Conservation (phyloP, 1,139 yeast species). For the Tardiomyces digboiensis region DNA sequence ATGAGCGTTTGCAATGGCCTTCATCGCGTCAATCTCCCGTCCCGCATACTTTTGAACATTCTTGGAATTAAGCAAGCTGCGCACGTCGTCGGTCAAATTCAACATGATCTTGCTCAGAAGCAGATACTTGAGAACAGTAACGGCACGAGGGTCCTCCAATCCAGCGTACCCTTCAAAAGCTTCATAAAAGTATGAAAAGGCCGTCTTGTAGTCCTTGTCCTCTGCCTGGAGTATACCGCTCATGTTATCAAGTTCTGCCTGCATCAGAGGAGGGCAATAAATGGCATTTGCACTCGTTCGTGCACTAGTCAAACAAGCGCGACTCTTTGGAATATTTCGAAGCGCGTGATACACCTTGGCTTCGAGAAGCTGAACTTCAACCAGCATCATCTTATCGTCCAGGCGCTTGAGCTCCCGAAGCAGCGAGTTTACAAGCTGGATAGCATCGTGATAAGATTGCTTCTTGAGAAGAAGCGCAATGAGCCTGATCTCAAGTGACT, state of each 20-base stretch:
- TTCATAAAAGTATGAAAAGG: slow-evolving; percentile 90
- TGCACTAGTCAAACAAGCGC: slow-evolving; percentile 91
- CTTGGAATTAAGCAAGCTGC: slow-evolving; percentile 65
- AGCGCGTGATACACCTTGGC: slow-evolving; percentile 85
- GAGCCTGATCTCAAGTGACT: slow-evolving; percentile 75
- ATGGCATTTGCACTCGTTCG: slow-evolving; percentile 95
- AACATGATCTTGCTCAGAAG: slow-evolving; percentile 89
- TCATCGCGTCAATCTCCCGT: slow-evolving; percentile 79
- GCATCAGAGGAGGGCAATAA: slow-evolving; percentile 89
- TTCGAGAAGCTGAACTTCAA: slow-evolving; percentile 91
- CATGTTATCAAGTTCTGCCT: slow-evolving; percentile 93
- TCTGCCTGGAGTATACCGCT: slow-evolving; percentile 95
- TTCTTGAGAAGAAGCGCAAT: slow-evolving; percentile 64
- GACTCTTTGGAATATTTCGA: slow-evolving; percentile 85
- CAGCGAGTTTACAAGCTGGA: slow-evolving; percentile 60
- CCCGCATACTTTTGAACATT: slow-evolving; percentile 76
- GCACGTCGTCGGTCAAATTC: slow-evolving; percentile 78
- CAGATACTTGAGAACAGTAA: slow-evolving; percentile 84
- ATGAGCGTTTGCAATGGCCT: slow-evolving; percentile 84
- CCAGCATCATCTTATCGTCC: slow-evolving; percentile 91
- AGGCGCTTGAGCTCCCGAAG: slow-evolving; percentile 82
- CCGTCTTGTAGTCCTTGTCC: slow-evolving; percentile 94
- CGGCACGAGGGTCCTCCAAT: slow-evolving; percentile 50
- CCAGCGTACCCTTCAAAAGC: slow-evolving; percentile 80
- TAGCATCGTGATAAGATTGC: slow-evolving; percentile 58